Percentiles rank a stretch among this genome's conserved stretches.
Evolutionary conservation across 495 filamentous ascomycete genomes (phyloP).

Genomic region (Lophium mytilinum): DNA sequence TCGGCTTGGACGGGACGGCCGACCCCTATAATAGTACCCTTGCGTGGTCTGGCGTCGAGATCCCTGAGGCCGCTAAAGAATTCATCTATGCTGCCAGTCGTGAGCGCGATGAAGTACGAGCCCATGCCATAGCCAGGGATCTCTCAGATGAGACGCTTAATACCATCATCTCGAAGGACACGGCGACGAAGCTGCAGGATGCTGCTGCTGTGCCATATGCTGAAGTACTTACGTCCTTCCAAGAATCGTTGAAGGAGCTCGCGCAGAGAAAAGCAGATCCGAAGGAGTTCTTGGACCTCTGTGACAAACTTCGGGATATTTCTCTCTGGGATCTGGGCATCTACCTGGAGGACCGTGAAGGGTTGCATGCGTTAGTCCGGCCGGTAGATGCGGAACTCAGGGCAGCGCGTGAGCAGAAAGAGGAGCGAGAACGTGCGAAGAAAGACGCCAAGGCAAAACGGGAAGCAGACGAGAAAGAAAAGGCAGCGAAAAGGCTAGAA

Average conservation of each 20-base stretch:
- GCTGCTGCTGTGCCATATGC: conserved; percentile 24
- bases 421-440: conserved; percentile 45
- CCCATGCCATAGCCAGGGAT: conserved; percentile 25
- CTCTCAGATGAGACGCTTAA: conserved; percentile 7
- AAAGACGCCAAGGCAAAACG: conserved; percentile 54
- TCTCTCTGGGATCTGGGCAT: conserved; percentile 73
- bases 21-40: conserved; percentile 52
- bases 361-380: conserved; percentile 67
- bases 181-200: conserved; percentile 10
- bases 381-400: conserved; percentile 67
- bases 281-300: conserved; percentile 44
- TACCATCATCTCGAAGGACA: conserved; percentile 15
- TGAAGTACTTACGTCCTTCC: conserved; percentile 30
- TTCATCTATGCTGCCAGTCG: conserved; percentile 30
- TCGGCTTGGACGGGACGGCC: conserved; percentile 69
- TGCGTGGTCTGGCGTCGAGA: conserved; percentile 73
- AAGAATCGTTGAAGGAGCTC: conserved; percentile 24
- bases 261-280: conserved; percentile 24
- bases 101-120: conserved; percentile 31
- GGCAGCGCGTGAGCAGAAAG: conserved; percentile 65
- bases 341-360: conserved; percentile 79
- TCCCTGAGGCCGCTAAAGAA: conserved; percentile 41
- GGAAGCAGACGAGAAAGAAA: conserved; percentile 45
- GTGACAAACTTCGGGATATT: conserved; percentile 70
- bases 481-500: conserved; percentile 49